Evolutionary conservation across 2,329 filamentous ascomycete genomes (phyloP).

Genomic region (Diaporthe aspalathi): DNA sequence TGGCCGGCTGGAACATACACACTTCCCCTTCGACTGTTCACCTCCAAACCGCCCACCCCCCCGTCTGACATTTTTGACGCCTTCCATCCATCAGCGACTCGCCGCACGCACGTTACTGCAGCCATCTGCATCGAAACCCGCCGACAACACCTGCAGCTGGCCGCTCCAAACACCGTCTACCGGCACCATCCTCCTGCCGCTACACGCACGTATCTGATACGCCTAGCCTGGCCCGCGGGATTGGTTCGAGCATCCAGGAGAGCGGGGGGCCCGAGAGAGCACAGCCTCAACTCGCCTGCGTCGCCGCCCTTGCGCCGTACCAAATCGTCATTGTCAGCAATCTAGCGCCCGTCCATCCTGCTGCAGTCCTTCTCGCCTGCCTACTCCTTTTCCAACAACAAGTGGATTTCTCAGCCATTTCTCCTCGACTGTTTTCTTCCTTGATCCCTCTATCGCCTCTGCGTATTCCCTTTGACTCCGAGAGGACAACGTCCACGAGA

Average conservation of each 20-base stretch:
- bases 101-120: conserved; percentile 24
- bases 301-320: conserved; percentile 30
- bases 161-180: neutral
- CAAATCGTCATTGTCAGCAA: conserved; percentile 36
- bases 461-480: conserved; percentile 25
- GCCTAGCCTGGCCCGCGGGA: conserved; percentile 32
- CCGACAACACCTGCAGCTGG: conserved; percentile 1
- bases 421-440: conserved; percentile 4
- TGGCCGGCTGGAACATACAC: conserved; percentile 25
- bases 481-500: conserved; percentile 40
- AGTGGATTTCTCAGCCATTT: conserved; percentile 23
- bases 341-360: conserved; percentile 29
- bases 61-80: conserved; percentile 29
- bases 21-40: conserved; percentile 24
- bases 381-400: conserved; percentile 19
- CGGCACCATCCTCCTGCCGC: conserved; percentile 7
- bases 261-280: conserved; percentile 37
- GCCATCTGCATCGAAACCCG: conserved; percentile 25
- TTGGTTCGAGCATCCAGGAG: conserved; percentile 36
- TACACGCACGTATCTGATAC: conserved; percentile 1
- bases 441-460: conserved; percentile 17
- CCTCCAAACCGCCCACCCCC: conserved; percentile 11
- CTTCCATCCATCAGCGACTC: conserved; percentile 28
- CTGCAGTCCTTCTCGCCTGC: conserved; percentile 16
- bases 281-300: conserved; percentile 40